phyloP scores from a whole-genome alignment of 1,284 basidiomycete species.

The Moesziomyces globuligerus region DNA sequence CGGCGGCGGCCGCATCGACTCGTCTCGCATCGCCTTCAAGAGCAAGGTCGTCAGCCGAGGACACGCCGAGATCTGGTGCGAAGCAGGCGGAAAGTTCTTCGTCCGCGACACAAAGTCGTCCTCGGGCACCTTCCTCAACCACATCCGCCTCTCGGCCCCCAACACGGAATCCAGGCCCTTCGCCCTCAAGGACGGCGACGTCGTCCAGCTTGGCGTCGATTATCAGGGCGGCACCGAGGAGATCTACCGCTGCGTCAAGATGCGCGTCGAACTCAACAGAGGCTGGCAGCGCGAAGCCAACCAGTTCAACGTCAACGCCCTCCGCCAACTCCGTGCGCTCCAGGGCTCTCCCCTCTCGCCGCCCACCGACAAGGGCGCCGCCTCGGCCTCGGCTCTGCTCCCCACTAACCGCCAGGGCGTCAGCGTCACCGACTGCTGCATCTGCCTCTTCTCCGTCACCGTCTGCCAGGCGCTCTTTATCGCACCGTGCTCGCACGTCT shows the following conservation, averaged over 20 bases:
- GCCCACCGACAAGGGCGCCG: conserved; percentile 19
- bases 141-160: conserved; percentile 85
- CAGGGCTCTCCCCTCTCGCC: conserved; percentile 68
- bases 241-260: conserved; percentile 97
- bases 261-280: conserved; percentile 83
- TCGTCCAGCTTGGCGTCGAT: conserved; percentile 95
- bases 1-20: conserved; percentile 58
- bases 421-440: conserved; percentile 66
- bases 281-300: conserved; percentile 88
- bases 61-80: conserved; percentile 93
- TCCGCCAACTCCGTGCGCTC: conserved; percentile 82
- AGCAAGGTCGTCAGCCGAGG: conserved; percentile 93
- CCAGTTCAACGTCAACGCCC: conserved; percentile 88
- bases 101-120: conserved; percentile 91
- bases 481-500: conserved; percentile 84
- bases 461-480: conserved; percentile 97
- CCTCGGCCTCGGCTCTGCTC: conserved; percentile 12
- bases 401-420: conserved; percentile 55
- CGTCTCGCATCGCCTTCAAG: conserved; percentile 80
- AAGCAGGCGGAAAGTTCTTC: conserved; percentile 76
- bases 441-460: conserved; percentile 82
- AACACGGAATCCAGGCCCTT: conserved; percentile 79
- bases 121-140: conserved; percentile 95
- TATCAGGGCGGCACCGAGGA: conserved; percentile 98
- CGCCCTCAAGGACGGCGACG: conserved; percentile 90